Evolutionary conservation across 2,329 filamentous ascomycete species (phyloP).

Genomic region (Tolypocladium ovalisporum): DNA sequence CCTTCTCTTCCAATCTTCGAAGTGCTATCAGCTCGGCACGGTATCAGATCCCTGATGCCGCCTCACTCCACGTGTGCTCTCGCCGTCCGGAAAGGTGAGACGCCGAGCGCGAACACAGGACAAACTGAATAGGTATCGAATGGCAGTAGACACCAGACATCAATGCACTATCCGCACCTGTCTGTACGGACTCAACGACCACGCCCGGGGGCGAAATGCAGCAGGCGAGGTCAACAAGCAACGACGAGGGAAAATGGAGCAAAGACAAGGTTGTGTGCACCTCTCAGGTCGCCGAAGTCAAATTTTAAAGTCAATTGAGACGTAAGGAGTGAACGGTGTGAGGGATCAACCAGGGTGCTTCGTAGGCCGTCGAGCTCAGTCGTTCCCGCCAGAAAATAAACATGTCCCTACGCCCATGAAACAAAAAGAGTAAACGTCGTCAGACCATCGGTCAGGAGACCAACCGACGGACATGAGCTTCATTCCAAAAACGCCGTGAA

Average conservation of each 20-base stretch:
- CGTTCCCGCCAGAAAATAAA: conserved; percentile 6
- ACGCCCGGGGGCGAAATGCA: neutral
- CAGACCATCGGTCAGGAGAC: conserved; percentile 20
- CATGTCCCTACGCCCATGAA: conserved; percentile 24
- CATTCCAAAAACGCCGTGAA: conserved; percentile 31
- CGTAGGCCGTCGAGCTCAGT: neutral
- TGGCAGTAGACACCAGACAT: neutral
- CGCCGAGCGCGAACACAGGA: neutral
- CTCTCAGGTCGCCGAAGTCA: conserved; percentile 16
- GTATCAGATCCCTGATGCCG: conserved; percentile 1
- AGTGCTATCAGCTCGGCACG: neutral
- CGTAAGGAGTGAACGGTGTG: conserved; percentile 30
- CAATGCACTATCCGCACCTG: neutral
- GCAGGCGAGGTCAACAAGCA: neutral
- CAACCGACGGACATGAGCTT: conserved; percentile 26
- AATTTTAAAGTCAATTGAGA: conserved; percentile 14
- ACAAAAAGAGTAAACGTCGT: conserved; percentile 24
- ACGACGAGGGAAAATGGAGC: conserved; percentile 4
- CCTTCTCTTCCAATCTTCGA: neutral
- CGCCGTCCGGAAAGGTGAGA: neutral
- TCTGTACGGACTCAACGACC: neutral
- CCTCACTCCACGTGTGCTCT: neutral
- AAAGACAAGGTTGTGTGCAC: conserved; percentile 7
- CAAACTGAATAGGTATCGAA: neutral
- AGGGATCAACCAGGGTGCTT: conserved; percentile 6